Conservation (phyloP, 768 basidiomycete genomes). For the Nidularia pulvinata region DNA sequence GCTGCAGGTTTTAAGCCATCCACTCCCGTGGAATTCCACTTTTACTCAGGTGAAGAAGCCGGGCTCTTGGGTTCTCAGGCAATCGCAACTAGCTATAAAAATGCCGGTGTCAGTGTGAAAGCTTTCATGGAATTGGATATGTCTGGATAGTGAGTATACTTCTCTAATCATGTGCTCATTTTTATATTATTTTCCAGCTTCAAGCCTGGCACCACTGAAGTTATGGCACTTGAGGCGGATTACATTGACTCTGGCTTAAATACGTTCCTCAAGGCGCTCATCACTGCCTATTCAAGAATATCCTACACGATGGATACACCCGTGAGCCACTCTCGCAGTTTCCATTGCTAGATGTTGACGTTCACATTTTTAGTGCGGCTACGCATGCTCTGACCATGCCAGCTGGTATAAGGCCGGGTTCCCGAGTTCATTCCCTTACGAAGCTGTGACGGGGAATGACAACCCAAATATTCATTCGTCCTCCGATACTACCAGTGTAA, state of each 20-base stretch:
- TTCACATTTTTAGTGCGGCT: slow-evolving; percentile 24
- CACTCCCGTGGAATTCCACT: slow-evolving; percentile 45
- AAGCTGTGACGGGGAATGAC: slow-evolving; percentile 36
- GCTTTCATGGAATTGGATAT: slow-evolving; percentile 51
- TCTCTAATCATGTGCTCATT: not conserved
- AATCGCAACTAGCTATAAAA: slow-evolving; percentile 49
- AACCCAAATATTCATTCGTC: slow-evolving; percentile 42
- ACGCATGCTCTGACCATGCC: slow-evolving; percentile 45
- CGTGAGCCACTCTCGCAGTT: slow-evolving; percentile 19
- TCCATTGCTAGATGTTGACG: not conserved
- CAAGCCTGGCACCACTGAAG: slow-evolving; percentile 40
- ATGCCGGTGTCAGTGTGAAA: slow-evolving; percentile 37
- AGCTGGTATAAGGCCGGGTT: slow-evolving; percentile 42
- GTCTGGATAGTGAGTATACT: slow-evolving; percentile 26
- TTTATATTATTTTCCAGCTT: slow-evolving; percentile 29
- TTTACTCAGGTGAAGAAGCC: slow-evolving; percentile 44
- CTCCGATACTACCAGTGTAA: slow-evolving; percentile 43
- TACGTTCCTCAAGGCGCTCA: slow-evolving; percentile 39
- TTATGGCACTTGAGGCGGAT: slow-evolving; percentile 37
- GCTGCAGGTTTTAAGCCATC: slow-evolving; percentile 33
- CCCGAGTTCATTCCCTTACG: slow-evolving; percentile 39
- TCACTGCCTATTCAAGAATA: slow-evolving; percentile 31
- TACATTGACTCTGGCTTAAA: slow-evolving; percentile 38
- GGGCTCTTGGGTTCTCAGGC: slow-evolving; percentile 53
- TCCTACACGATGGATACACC: slow-evolving; percentile 31